Evolutionary conservation across 2,329 filamentous ascomycete genomes (phyloP).

Genomic region (Fusarium pseudograminearum): DNA sequence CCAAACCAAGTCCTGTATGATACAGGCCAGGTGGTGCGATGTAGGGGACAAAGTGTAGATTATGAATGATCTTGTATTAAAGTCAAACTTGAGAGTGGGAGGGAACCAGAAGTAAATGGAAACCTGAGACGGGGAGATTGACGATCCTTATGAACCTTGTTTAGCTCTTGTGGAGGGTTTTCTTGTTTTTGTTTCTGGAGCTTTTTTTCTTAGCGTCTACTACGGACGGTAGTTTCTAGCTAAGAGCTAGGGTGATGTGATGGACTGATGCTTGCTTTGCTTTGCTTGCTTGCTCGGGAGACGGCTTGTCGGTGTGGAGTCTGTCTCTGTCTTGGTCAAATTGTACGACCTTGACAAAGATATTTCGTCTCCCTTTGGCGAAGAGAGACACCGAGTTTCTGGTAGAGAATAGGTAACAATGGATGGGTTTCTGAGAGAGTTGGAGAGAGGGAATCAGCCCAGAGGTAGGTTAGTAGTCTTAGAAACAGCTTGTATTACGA

Average conservation of each 20-base stretch:
- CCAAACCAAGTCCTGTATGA: not conserved
- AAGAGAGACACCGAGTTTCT: slow-evolving; percentile 16
- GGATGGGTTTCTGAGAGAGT: not conserved
- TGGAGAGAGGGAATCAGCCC: not conserved
- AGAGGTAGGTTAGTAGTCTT: not conserved
- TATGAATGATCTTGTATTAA: slow-evolving; percentile 3
- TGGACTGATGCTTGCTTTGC: slow-evolving; percentile 16
- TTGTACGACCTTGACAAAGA: slow-evolving; percentile 9
- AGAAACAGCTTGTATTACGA: slow-evolving; percentile 7
- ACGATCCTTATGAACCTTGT: slow-evolving; percentile 32
- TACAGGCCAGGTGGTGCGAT: not conserved
- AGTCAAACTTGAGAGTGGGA: not conserved
- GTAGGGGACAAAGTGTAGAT: not conserved
- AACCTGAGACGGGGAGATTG: slow-evolving; percentile 21
- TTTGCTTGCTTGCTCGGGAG: slow-evolving; percentile 15
- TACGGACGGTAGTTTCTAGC: slow-evolving; percentile 4
- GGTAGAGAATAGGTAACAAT: not conserved
- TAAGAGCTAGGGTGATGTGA: slow-evolving; percentile 32
- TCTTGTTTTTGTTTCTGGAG: slow-evolving; percentile 40
- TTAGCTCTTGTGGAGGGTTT: slow-evolving; percentile 21
- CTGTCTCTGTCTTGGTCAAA: slow-evolving; percentile 25
- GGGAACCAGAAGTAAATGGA: slow-evolving; percentile 7
- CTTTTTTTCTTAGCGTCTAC: slow-evolving; percentile 28
- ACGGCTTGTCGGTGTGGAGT: slow-evolving; percentile 33
- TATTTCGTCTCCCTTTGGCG: slow-evolving; percentile 20